These are phyloP conservation scores for Mentha longifolia DNA, from an alignment of 257 asterid genomes.

Conservation along the genomic window DNA sequence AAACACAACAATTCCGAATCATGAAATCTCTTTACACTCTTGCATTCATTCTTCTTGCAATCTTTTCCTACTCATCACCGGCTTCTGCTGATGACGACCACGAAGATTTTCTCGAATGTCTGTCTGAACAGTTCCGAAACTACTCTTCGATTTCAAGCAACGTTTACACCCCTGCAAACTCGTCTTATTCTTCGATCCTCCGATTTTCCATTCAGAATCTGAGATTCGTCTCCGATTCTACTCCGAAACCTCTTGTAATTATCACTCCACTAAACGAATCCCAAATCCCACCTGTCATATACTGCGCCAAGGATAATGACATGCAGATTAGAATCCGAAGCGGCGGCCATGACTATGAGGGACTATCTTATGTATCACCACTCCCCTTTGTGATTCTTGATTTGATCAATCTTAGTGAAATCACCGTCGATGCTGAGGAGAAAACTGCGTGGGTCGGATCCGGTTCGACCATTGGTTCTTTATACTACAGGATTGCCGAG, in stretches of 20 bases:
- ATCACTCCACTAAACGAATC: neutral
- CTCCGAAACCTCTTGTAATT: neutral
- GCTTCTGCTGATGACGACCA: neutral
- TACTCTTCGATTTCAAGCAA: neutral
- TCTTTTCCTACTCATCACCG: neutral
- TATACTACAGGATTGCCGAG: conserved; percentile 41
- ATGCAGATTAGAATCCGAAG: conserved; percentile 1
- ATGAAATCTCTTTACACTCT: neutral
- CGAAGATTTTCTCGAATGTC: neutral
- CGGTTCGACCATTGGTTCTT: conserved; percentile 39
- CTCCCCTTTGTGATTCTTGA: conserved; percentile 37
- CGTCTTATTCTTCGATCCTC: neutral
- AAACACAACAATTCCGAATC: neutral
- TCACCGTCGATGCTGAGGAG: conserved; percentile 27
- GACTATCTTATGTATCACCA: neutral
- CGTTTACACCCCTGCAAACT: neutral
- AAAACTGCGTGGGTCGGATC: conserved; percentile 42
- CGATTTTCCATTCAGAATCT: neutral
- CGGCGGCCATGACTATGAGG: neutral
- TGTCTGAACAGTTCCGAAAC: neutral
- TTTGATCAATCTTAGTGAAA: conserved; percentile 37
- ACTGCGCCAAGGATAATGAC: neutral
- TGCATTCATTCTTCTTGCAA: neutral
- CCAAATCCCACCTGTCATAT: conserved; percentile 2
- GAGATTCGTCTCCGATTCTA: neutral